These are phyloP conservation scores for Tagetes erecta DNA, from an alignment of 129 eudicot genomes.

Conservation along the genomic window DNA sequence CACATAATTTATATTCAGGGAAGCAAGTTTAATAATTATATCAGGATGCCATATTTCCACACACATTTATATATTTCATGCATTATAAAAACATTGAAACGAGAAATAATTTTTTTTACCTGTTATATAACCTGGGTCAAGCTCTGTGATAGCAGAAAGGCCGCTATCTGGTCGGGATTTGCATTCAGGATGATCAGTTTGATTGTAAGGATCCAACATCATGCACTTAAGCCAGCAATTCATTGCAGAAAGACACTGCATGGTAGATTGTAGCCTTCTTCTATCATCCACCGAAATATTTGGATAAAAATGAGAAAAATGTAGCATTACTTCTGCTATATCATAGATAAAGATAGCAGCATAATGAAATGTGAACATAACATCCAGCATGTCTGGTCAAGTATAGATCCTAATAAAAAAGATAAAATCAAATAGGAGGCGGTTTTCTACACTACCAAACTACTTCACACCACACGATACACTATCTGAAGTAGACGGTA, in stretches of 20 bases:
- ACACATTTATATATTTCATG: neutral
- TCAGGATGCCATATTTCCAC: slow-evolving; percentile 3
- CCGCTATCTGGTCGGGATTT: slow-evolving; percentile 94
- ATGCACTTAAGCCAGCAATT: slow-evolving; percentile 98
- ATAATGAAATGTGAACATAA: neutral
- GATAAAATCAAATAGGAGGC: neutral
- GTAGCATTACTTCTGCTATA: slow-evolving; percentile 31
- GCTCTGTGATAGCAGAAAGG: slow-evolving; percentile 96
- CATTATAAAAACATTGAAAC: neutral
- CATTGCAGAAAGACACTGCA: slow-evolving; percentile 94
- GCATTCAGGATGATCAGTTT: slow-evolving; percentile 96
- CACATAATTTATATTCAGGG: slow-evolving; percentile 14
- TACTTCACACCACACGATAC: neutral
- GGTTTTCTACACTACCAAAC: neutral
- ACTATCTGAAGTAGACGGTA: neutral
- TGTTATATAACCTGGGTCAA: slow-evolving; percentile 93
- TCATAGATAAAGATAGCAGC: slow-evolving; percentile 6
- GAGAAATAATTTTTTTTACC: slow-evolving; percentile 40
- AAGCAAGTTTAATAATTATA: slow-evolving; percentile 10
- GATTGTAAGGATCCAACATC: slow-evolving; percentile 85
- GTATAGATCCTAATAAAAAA: neutral
- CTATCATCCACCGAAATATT: slow-evolving; percentile 45
- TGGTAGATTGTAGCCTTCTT: slow-evolving; percentile 40
- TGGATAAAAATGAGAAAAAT: slow-evolving; percentile 31
- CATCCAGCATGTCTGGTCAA: slow-evolving; percentile 11